Evolutionary conservation across 352 stramenopile genomes (phyloP), one percentile per base, ranked within the genome.

Genomic region (Phytopythium kandeliae): DNA sequence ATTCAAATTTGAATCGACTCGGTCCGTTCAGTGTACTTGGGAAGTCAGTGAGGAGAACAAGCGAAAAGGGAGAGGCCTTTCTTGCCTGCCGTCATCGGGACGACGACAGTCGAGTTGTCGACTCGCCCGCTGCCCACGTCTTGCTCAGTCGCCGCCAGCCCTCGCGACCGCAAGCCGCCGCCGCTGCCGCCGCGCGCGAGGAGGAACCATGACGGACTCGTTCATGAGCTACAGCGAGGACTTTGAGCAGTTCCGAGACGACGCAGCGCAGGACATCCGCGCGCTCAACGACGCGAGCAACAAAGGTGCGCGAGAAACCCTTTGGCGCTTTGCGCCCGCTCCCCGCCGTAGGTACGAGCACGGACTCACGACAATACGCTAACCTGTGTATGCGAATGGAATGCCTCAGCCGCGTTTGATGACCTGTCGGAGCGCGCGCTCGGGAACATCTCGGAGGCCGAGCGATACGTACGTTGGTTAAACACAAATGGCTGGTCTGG

Each of bases 191-290:
- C 31, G 30, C 30, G 33, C 13, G 40, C 1, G 6, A 21, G 10
- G 22, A 12, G 25, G 4, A 17, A 53, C 60, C 61, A 91, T 91
- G 80, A 91, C 78, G 51, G 80, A 91, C 51, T 62, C 72, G 43
- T 91, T 91, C 60, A 64, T 86, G 58, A 74, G 67, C 58, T 91
- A 91, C 65, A 84, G 79, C 51, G 80, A 91, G 57, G 78, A 91
- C 71, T 91, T 91, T 67, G 77, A 91, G 52, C 80, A 89, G 57
- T 91, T 78, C 55, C 78, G 80, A 51, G 80, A 91, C 41, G 80
- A 91, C 45, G 80, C 78, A 24, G 78, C 80, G 60, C 48, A 69
- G 44, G 78, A 89, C 58, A 87, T 91, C 57, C 79, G 80, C 62
- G 54, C 62, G 47, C 74, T 88, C 31, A 26, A 67, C 13, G 79